These are phyloP conservation scores for Xylariaceae sp. DNA, from an alignment of 2,329 filamentous ascomycete genomes.

Conservation along the genomic window DNA sequence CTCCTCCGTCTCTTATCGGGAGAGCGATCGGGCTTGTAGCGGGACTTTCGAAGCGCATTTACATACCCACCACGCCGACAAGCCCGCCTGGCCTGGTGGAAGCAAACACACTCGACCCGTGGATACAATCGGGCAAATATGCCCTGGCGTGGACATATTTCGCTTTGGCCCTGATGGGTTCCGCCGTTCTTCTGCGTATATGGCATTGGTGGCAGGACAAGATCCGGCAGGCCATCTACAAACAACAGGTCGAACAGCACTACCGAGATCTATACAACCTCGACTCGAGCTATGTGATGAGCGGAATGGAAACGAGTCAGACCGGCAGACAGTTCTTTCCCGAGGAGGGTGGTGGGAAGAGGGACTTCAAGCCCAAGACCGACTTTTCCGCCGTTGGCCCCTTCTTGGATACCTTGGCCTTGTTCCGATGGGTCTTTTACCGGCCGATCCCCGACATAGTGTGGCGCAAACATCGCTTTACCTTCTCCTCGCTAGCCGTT, in stretches of 20 bases:
- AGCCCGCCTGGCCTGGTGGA: conserved; percentile 58
- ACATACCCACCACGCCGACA: conserved; percentile 53
- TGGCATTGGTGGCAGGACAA: conserved; percentile 94
- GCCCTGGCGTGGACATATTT: conserved; percentile 86
- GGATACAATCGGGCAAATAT: conserved; percentile 78
- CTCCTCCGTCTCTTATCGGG: conserved; percentile 29
- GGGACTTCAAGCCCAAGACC: conserved; percentile 58
- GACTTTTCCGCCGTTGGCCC: conserved; percentile 68
- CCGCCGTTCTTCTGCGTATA: conserved; percentile 64
- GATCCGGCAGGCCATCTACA: conserved; percentile 82
- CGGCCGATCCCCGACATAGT: conserved; percentile 72
- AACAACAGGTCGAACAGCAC: conserved; percentile 69
- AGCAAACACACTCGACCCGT: conserved; percentile 68
- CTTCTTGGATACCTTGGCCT: conserved; percentile 73
- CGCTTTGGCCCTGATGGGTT: conserved; percentile 62
- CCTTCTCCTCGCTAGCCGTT: conserved; percentile 75
- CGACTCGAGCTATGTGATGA: conserved; percentile 42
- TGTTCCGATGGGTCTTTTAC: conserved; percentile 86
- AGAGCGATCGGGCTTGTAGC: conserved; percentile 33
- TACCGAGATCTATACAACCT: conserved; percentile 50
- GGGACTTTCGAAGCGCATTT: conserved; percentile 48
- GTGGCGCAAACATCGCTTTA: conserved; percentile 62
- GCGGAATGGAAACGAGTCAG: conserved; percentile 44
- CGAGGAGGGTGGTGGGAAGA: conserved; percentile 51
- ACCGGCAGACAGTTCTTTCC: conserved; percentile 71